Percentiles rank a stretch among this genome's conserved stretches.
phyloP scores from a whole-genome alignment of 768 basidiomycete genomes.

The Rhodosporidiobolus sp. region DNA sequence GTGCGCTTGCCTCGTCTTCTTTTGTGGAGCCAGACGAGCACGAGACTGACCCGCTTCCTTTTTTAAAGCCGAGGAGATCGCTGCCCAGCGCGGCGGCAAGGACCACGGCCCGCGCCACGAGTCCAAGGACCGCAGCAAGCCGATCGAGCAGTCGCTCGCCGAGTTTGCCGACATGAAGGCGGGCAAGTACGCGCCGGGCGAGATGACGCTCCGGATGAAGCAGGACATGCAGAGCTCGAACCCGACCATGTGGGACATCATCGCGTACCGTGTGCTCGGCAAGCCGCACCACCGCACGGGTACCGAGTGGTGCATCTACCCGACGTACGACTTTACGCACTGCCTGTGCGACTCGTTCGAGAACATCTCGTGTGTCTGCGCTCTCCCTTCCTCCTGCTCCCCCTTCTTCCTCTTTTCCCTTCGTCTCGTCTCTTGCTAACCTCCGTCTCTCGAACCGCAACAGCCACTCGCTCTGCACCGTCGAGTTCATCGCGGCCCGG shows the following conservation, averaged over 20 bases:
- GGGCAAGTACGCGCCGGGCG: conserved; percentile 84
- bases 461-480: conserved; percentile 95
- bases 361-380: conserved; percentile 97
- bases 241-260: conserved; percentile 99
- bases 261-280: conserved; percentile 88
- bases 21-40: not conserved
- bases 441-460: not conserved
- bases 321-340: conserved; percentile 98
- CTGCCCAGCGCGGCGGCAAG: conserved; percentile 76
- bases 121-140: conserved; percentile 80
- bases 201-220: conserved; percentile 94
- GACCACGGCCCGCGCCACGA: conserved; percentile 74
- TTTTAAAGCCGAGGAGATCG: conserved; percentile 80
- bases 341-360: conserved; percentile 97
- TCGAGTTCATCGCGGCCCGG: conserved; percentile 90
- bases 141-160: conserved; percentile 75
- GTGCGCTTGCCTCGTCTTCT: conserved; percentile 55
- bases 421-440: not conserved
- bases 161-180: conserved; percentile 92
- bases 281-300: conserved; percentile 89
- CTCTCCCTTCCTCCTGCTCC: no score
- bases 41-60: not conserved
- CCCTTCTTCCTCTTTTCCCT: not conserved
- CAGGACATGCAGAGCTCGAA: conserved; percentile 82
- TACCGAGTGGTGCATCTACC: conserved; percentile 93